Conservation (phyloP, 202 grass and related monocot genomes). For the Schoenoplectus triqueter region DNA sequence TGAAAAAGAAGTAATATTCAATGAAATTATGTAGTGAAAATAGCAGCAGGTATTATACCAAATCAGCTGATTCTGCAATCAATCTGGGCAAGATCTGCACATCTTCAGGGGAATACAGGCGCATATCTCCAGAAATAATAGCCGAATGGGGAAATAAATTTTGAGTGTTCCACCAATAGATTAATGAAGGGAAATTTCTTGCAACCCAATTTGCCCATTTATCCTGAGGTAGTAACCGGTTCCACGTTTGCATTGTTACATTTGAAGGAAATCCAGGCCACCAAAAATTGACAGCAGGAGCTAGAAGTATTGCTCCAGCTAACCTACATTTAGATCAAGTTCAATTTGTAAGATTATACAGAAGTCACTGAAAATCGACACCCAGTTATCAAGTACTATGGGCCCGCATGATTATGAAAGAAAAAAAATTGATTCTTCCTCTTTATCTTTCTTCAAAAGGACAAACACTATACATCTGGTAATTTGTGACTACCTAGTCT, state of each 20-base stretch:
- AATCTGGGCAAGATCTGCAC: slow-evolving; percentile 41
- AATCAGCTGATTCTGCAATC: slow-evolving; percentile 32
- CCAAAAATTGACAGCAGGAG: slow-evolving; percentile 73
- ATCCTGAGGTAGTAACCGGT: slow-evolving; percentile 66
- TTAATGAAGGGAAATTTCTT: slow-evolving; percentile 73
- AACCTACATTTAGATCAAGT: slow-evolving; percentile 51
- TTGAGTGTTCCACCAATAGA: slow-evolving; percentile 91
- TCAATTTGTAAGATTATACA: neutral
- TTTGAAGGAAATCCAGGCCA: slow-evolving; percentile 72
- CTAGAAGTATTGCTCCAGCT: slow-evolving; percentile 60
- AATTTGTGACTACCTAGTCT: neutral
- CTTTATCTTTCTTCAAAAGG: neutral
- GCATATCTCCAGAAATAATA: slow-evolving; percentile 54
- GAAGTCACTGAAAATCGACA: neutral
- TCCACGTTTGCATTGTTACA: slow-evolving; percentile 57
- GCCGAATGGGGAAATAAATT: slow-evolving; percentile 63
- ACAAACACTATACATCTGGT: neutral
- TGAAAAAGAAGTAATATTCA: slow-evolving; percentile 13
- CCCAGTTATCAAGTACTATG: neutral
- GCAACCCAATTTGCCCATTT: slow-evolving; percentile 64
- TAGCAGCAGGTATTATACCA: neutral
- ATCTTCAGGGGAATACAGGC: slow-evolving; percentile 49
- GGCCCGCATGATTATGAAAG: neutral
- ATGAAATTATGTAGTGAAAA: neutral
- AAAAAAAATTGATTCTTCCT: neutral